phyloP scores from a whole-genome alignment of 1,284 basidiomycete genomes.

The Austroboletus novae-zelandiae region DNA sequence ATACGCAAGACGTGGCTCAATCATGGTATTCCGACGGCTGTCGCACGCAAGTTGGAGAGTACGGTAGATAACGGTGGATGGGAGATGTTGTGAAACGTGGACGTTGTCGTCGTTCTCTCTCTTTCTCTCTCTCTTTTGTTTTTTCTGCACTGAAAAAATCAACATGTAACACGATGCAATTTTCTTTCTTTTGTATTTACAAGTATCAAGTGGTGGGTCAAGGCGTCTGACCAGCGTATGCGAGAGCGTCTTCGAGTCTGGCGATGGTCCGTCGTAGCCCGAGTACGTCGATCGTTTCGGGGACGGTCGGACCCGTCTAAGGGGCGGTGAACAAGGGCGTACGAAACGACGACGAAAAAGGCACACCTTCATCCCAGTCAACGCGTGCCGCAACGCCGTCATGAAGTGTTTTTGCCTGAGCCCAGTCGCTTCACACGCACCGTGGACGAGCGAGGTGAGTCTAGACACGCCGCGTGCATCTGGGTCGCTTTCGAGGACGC shows the following conservation, averaged over 20 bases:
- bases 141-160: no score
- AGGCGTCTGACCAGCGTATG: background rate
- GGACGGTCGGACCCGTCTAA: constrained; percentile 49
- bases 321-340: background rate
- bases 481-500: constrained; percentile 3
- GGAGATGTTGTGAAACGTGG: constrained; percentile 67
- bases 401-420: constrained; percentile 59
- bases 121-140: no score
- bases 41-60: constrained; percentile 87
- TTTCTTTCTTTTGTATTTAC: no score
- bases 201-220: no score
- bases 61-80: constrained; percentile 91
- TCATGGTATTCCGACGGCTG: constrained; percentile 87
- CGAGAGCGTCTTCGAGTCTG: constrained; percentile 28
- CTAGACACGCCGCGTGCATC: constrained; percentile 26
- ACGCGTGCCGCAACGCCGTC: constrained; percentile 69
- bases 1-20: constrained; percentile 87
- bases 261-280: constrained; percentile 36
- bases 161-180: no score
- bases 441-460: constrained; percentile 45
- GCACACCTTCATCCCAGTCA: constrained; percentile 76
- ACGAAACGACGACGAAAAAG: background rate
- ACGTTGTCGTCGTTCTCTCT: background rate
- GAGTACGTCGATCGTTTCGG: constrained; percentile 43
- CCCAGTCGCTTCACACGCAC: constrained; percentile 40